These are phyloP conservation scores for Colletotrichum melonis DNA, from an alignment of 2,329 filamentous ascomycete species.

Conservation along the genomic window DNA sequence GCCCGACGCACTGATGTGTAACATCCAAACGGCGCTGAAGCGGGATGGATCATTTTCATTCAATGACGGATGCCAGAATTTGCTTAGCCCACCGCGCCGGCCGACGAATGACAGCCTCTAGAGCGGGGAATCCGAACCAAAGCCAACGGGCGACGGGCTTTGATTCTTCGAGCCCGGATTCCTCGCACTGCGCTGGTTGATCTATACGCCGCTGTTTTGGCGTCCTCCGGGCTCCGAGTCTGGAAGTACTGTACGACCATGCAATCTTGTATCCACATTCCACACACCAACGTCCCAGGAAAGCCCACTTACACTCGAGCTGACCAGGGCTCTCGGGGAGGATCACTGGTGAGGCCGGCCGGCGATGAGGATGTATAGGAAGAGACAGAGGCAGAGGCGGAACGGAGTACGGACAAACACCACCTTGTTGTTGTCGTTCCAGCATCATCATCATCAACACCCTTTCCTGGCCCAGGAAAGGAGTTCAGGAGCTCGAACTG, in stretches of 20 bases:
- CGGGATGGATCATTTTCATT: neutral
- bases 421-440: neutral
- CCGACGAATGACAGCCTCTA: neutral
- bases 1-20: slow-evolving; percentile 6
- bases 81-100: neutral
- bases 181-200: neutral
- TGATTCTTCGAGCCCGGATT: neutral
- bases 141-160: neutral
- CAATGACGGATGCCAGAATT: neutral
- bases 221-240: neutral
- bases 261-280: no score
- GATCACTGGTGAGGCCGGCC: neutral
- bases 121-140: neutral
- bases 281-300: no score
- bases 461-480: neutral
- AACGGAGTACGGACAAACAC: neutral
- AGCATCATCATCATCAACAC: neutral
- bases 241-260: neutral
- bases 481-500: neutral
- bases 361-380: neutral
- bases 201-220: neutral
- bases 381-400: neutral
- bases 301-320: no score
- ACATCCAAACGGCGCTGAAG: slow-evolving; percentile 24
- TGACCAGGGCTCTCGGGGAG: no score